Percentiles rank a stretch among this genome's conserved stretches.
phyloP scores from a whole-genome alignment of 2,329 filamentous ascomycete species.

The Allantophomopsis cytisporea region DNA sequence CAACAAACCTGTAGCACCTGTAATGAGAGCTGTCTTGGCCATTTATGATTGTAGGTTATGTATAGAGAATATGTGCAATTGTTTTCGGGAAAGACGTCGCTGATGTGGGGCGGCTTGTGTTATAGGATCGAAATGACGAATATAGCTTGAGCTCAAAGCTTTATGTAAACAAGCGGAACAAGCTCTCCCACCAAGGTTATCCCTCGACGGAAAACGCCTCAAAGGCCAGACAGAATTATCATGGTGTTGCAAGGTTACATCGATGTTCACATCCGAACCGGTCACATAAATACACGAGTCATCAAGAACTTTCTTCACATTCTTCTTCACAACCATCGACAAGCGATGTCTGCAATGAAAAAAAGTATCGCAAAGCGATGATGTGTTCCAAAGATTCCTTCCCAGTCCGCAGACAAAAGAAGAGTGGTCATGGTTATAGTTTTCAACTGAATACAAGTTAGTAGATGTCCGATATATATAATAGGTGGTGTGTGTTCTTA shows the following conservation, averaged over 20 bases:
- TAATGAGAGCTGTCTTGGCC: constrained; percentile 52
- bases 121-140: no score
- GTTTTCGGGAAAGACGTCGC: no score
- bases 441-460: constrained; percentile 53
- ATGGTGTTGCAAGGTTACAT: no score
- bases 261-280: no score
- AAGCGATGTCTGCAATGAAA: constrained; percentile 37
- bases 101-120: no score
- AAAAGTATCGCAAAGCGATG: constrained; percentile 21
- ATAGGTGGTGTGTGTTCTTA: constrained; percentile 1
- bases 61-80: no score
- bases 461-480: constrained; percentile 15
- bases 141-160: no score
- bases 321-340: constrained; percentile 36
- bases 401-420: constrained; percentile 52
- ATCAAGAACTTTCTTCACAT: neutral
- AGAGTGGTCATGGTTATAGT: constrained; percentile 54
- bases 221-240: no score
- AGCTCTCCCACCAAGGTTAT: no score
- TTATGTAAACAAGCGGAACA: no score
- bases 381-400: constrained; percentile 67
- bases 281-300: no score
- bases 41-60: constrained; percentile 6
- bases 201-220: no score
- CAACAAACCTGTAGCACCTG: constrained; percentile 73